Percentiles rank a stretch among this genome's conserved stretches.
Conservation (phyloP, 352 stramenopile genomes). For the Phytophthora tentaculata region DNA sequence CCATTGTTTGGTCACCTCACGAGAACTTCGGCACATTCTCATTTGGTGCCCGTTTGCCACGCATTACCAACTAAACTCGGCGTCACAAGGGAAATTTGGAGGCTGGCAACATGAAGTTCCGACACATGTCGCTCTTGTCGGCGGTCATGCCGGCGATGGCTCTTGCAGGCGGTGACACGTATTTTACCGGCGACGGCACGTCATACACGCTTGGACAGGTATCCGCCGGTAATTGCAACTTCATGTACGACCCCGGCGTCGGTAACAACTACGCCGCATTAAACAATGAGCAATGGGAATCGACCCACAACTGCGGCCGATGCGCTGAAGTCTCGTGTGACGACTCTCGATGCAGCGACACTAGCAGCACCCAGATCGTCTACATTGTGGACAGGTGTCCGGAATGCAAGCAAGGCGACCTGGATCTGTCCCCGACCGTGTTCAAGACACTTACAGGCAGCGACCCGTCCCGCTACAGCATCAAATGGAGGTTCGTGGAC, state of each 20-base stretch:
- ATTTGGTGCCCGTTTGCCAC: constrained; percentile 17
- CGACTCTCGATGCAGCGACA: constrained; percentile 52
- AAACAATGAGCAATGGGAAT: constrained; percentile 62
- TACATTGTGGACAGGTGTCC: constrained; percentile 71
- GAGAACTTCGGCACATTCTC: not conserved
- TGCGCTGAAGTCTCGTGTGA: constrained; percentile 66
- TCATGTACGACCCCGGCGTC: constrained; percentile 51
- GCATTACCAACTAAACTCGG: constrained; percentile 15
- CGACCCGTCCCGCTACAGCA: constrained; percentile 37
- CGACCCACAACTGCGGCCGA: constrained; percentile 60
- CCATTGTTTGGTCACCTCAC: constrained; percentile 7
- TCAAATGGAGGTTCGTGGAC: constrained; percentile 56
- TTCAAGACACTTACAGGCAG: constrained; percentile 52
- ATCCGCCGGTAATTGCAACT: constrained; percentile 62
- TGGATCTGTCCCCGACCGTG: constrained; percentile 48
- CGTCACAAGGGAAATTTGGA: not conserved
- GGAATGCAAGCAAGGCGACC: constrained; percentile 60
- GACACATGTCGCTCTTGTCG: constrained; percentile 19
- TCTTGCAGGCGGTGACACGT: constrained; percentile 23
- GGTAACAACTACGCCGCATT: constrained; percentile 66
- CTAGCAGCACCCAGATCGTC: constrained; percentile 41
- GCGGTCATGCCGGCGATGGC: constrained; percentile 21
- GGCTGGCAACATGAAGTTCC: constrained; percentile 24
- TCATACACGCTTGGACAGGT: constrained; percentile 48
- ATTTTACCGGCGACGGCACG: constrained; percentile 54